Evolutionary conservation across 176 grass and related monocot species (phyloP).

Genomic region (Secale cereale): DNA sequence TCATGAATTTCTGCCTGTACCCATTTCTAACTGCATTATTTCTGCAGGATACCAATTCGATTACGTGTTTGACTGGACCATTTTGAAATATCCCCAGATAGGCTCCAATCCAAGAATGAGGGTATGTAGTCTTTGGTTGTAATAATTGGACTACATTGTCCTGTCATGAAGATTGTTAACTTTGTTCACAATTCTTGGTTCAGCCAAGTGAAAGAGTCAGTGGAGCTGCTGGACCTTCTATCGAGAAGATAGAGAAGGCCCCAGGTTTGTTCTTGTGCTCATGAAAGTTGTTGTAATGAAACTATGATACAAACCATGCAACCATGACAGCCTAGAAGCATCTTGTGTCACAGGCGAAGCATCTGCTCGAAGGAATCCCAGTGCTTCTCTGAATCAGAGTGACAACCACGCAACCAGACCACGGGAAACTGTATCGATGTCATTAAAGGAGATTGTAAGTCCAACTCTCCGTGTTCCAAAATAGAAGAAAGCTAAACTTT

Average conservation of each 20-base stretch:
- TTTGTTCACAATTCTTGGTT: not conserved
- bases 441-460: constrained; percentile 61
- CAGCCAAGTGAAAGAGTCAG: constrained; percentile 51
- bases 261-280: constrained; percentile 36
- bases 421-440: constrained; percentile 38
- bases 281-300: not conserved
- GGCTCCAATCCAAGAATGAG: constrained; percentile 41
- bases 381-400: constrained; percentile 47
- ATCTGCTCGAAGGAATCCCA: constrained; percentile 49
- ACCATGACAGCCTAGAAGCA: not conserved
- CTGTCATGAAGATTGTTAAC: constrained; percentile 8
- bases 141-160: not conserved
- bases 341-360: constrained; percentile 45
- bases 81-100: constrained; percentile 80
- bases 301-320: not conserved
- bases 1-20: not conserved
- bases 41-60: constrained; percentile 66
- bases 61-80: constrained; percentile 85
- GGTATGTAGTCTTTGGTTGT: constrained; percentile 31
- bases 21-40: constrained; percentile 4
- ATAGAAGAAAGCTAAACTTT: not conserved
- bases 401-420: constrained; percentile 47
- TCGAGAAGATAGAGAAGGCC: constrained; percentile 51
- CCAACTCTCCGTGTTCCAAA: not conserved
- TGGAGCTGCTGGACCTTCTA: constrained; percentile 46